Percentiles rank a stretch among this genome's conserved stretches.
Evolutionary conservation across 1,284 basidiomycete genomes (phyloP).

Genomic region (Puccinia coronata): DNA sequence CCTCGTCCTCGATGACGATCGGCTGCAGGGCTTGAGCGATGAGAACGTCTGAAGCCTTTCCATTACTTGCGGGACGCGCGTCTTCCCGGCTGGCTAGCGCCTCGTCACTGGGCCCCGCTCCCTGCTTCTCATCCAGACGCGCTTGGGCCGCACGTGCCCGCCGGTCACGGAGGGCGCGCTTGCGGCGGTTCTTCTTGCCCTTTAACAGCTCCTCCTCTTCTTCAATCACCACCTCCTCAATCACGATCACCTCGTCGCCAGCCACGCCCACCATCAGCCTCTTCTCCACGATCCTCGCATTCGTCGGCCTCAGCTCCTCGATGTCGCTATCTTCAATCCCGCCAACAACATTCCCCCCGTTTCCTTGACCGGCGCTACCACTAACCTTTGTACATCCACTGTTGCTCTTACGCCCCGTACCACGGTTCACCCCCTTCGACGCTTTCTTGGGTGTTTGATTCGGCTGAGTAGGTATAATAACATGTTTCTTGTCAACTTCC

Average conservation of each 20-base stretch:
- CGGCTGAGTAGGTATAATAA: neutral
- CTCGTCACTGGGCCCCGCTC: no score
- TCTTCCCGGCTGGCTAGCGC: no score
- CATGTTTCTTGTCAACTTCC: neutral
- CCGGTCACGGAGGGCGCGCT: neutral
- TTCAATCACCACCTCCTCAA: neutral
- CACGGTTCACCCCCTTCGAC: neutral
- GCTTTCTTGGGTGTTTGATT: neutral
- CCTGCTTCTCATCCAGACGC: neutral
- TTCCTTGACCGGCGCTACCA: neutral
- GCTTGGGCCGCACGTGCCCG: neutral
- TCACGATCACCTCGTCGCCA: neutral
- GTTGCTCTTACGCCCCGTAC: no score
- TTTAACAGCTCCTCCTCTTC: neutral
- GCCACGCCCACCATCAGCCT: neutral
- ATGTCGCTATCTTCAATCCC: neutral
- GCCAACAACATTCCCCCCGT: neutral
- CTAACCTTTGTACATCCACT: no score
- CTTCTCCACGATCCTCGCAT: neutral
- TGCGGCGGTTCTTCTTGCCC: neutral
- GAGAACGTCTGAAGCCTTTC: neutral
- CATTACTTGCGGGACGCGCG: neutral
- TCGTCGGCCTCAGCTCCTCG: neutral
- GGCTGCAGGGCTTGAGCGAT: neutral
- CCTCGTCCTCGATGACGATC: neutral